These are phyloP conservation scores for Auricularia heimuer DNA, from an alignment of 768 basidiomycete species.

Conservation along the genomic window DNA sequence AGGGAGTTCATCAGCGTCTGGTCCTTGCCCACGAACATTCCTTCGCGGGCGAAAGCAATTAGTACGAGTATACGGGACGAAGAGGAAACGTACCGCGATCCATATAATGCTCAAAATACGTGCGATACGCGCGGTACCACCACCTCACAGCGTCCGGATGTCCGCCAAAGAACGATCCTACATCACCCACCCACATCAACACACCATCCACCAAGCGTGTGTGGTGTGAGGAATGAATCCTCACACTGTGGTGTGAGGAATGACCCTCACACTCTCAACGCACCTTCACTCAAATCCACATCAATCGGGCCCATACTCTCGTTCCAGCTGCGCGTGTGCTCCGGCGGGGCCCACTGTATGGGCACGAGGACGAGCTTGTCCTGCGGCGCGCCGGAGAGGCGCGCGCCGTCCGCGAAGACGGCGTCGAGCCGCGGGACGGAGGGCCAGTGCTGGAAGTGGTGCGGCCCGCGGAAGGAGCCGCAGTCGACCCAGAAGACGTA, in stretches of 20 bases:
- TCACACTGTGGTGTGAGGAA: too few relatives aligned
- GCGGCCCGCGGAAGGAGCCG: conserved; percentile 37
- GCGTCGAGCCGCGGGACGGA: conserved; percentile 29
- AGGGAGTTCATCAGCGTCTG: conserved; percentile 43
- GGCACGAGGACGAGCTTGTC: conserved; percentile 44
- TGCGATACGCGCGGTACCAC: conserved; percentile 38
- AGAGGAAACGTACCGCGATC: conserved; percentile 9
- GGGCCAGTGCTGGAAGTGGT: conserved; percentile 40
- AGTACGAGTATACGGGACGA: too few relatives aligned
- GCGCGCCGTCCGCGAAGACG: conserved; percentile 30
- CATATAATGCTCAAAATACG: conserved; percentile 43
- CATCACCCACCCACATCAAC: not conserved
- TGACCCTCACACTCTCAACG: not conserved
- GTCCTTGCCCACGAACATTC: conserved; percentile 47
- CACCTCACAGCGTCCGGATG: conserved; percentile 33
- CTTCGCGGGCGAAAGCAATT: not conserved
- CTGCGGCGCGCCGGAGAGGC: conserved; percentile 17
- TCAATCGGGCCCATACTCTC: conserved; percentile 42
- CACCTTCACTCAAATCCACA: conserved; percentile 43
- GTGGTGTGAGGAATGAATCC: too few relatives aligned
- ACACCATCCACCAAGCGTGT: too few relatives aligned
- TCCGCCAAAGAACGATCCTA: conserved; percentile 52
- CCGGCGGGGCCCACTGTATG: conserved; percentile 26
- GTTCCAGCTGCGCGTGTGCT: conserved; percentile 28
- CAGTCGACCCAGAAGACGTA: conserved; percentile 54